These are phyloP conservation scores for Colletotrichum sp. DNA, from an alignment of 2,329 filamentous ascomycete species.

Conservation along the genomic window DNA sequence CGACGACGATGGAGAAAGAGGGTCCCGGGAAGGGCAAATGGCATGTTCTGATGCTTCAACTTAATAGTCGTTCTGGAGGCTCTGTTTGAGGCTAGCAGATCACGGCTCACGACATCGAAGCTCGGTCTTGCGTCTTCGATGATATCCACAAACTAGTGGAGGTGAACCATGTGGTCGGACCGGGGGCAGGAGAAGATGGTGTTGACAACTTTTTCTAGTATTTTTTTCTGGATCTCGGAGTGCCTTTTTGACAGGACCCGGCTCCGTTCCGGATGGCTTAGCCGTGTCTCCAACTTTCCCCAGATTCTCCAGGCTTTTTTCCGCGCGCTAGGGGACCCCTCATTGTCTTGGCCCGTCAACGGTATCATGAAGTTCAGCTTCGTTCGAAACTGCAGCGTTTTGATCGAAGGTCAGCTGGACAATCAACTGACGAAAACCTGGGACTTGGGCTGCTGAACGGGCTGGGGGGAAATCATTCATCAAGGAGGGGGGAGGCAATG, in stretches of 20 bases:
- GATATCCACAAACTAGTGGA: constrained; percentile 20
- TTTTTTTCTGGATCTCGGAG: not conserved
- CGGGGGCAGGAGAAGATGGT: constrained; percentile 13
- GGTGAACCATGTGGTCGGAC: constrained; percentile 15
- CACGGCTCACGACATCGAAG: constrained; percentile 16
- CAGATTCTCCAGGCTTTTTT: constrained; percentile 5
- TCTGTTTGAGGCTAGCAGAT: constrained; percentile 14
- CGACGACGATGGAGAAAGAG: not conserved
- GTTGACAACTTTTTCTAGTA: not conserved
- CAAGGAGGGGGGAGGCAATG: not conserved
- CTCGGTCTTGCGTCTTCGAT: constrained; percentile 20
- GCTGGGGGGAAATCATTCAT: not conserved
- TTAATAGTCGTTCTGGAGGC: constrained; percentile 14
- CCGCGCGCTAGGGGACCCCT: not conserved
- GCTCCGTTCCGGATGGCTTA: constrained; percentile 7
- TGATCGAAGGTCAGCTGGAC: not conserved
- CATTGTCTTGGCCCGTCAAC: not conserved
- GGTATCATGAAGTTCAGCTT: not conserved
- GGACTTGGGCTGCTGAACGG: not conserved
- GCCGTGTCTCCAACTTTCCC: constrained; percentile 7
- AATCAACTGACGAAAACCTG: not conserved
- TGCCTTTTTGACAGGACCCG: not conserved
- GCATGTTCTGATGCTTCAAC: not conserved
- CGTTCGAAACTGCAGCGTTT: not conserved
- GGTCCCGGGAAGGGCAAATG: not conserved